phyloP scores from a whole-genome alignment of 805 yeast genomes.

The Zygoascus ofunaensis region DNA sequence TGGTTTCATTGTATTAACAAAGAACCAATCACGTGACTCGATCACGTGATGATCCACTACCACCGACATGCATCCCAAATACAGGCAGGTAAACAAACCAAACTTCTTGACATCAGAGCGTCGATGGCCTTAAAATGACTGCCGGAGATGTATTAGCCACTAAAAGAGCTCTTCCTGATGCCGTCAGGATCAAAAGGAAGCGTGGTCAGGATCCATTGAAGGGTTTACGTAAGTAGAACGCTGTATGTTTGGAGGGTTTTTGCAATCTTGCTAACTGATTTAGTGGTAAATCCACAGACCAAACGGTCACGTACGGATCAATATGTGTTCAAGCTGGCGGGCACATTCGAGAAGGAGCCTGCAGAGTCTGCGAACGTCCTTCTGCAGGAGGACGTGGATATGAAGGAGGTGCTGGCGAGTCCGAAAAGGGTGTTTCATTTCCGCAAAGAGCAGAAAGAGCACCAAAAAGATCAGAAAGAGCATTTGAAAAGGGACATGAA shows the following conservation, averaged over 20 bases:
- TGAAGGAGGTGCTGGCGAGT: background rate
- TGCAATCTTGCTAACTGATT: background rate
- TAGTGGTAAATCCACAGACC: slow-evolving; percentile 9
- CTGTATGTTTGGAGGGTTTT: background rate
- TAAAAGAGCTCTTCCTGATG: slow-evolving; percentile 38
- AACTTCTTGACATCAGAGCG: no score
- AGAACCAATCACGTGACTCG: no score
- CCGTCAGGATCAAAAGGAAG: slow-evolving; percentile 77
- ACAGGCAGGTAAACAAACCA: no score
- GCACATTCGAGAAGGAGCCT: slow-evolving; percentile 21
- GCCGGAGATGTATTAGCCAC: background rate
- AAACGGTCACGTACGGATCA: slow-evolving; percentile 22
- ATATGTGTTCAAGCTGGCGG: slow-evolving; percentile 23
- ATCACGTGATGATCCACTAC: no score
- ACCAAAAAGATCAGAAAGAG: background rate
- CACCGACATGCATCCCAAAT: no score
- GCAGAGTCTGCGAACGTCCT: slow-evolving; percentile 11
- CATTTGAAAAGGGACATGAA: no score
- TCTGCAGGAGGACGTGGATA: slow-evolving; percentile 6
- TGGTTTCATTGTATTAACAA: no score
- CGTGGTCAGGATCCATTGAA: slow-evolving; percentile 83
- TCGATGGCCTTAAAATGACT: background rate
- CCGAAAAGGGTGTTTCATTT: slow-evolving; percentile 10
- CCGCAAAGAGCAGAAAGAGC: slow-evolving; percentile 4
- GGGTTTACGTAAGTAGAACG: slow-evolving; percentile 41